These are phyloP conservation scores for Xylaria acuta DNA, from an alignment of 495 filamentous ascomycete genomes.

Conservation along the genomic window DNA sequence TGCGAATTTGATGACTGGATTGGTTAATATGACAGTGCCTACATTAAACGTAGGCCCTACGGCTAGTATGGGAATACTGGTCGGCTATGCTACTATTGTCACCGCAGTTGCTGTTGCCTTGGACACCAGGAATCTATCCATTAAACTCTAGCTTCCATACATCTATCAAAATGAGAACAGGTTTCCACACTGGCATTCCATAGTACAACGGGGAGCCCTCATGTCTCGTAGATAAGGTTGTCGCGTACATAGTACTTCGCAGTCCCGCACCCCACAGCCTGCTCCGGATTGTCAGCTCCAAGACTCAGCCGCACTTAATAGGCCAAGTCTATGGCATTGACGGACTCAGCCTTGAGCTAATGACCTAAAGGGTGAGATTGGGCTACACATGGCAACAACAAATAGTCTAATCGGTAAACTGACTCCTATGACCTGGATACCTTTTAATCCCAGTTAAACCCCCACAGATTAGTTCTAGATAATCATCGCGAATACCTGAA, in stretches of 20 bases:
- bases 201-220: background rate
- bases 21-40: slow-evolving; percentile 83
- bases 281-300: background rate
- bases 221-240: background rate
- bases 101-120: slow-evolving; percentile 72
- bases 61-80: slow-evolving; percentile 73
- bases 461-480: background rate
- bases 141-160: slow-evolving; percentile 66
- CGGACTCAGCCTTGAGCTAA: background rate
- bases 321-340: background rate
- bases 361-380: background rate
- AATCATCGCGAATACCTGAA: background rate
- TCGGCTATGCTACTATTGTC: slow-evolving; percentile 71
- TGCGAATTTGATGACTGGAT: slow-evolving; percentile 87
- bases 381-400: background rate
- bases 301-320: slow-evolving; percentile 12
- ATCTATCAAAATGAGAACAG: background rate
- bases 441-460: background rate
- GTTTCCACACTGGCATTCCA: background rate
- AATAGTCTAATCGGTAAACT: background rate
- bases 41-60: slow-evolving; percentile 72
- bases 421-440: background rate
- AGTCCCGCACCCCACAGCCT: background rate
- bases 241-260: background rate
- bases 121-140: slow-evolving; percentile 73